These are phyloP conservation scores for Leccinum fallax DNA, from an alignment of 1,284 basidiomycete species.

Conservation along the genomic window DNA sequence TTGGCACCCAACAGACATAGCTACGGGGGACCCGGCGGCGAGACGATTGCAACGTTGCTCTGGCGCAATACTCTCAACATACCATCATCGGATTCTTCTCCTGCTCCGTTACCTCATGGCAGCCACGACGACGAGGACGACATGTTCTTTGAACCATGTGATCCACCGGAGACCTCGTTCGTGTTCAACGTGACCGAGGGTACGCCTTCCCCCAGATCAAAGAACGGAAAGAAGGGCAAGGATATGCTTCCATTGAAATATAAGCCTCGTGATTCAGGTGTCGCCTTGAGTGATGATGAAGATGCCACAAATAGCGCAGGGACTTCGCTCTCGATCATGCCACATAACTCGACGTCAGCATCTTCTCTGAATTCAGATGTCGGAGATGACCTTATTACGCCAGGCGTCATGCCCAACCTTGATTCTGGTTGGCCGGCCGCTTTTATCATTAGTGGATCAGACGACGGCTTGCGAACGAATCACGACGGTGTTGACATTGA, in stretches of 20 bases:
- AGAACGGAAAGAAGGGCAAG: constrained; percentile 39
- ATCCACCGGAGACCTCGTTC: constrained; percentile 51
- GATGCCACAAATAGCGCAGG: constrained; percentile 37
- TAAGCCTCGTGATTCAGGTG: constrained; percentile 67
- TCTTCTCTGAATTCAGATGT: constrained; percentile 27
- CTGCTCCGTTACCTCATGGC: constrained; percentile 34
- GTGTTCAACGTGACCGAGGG: constrained; percentile 54
- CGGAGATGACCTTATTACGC: too few species aligned
- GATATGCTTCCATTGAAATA: constrained; percentile 63
- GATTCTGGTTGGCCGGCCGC: too few species aligned
- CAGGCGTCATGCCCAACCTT: too few species aligned
- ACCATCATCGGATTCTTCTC: constrained; percentile 54
- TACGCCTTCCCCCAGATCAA: constrained; percentile 60
- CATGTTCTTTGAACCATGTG: constrained; percentile 54
- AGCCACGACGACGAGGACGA: constrained; percentile 51
- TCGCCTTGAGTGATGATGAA: constrained; percentile 64
- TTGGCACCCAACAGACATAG: constrained; percentile 57
- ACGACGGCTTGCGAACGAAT: too few species aligned
- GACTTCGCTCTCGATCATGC: constrained; percentile 46
- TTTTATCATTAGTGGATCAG: too few species aligned
- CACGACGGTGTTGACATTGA: too few species aligned
- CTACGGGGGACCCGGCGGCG: constrained; percentile 46
- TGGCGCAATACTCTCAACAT: constrained; percentile 48
- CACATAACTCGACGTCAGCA: constrained; percentile 56
- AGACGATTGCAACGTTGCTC: constrained; percentile 32